phyloP scores from a whole-genome alignment of 139 green algal genomes.

The Volvox reticuliferus region DNA sequence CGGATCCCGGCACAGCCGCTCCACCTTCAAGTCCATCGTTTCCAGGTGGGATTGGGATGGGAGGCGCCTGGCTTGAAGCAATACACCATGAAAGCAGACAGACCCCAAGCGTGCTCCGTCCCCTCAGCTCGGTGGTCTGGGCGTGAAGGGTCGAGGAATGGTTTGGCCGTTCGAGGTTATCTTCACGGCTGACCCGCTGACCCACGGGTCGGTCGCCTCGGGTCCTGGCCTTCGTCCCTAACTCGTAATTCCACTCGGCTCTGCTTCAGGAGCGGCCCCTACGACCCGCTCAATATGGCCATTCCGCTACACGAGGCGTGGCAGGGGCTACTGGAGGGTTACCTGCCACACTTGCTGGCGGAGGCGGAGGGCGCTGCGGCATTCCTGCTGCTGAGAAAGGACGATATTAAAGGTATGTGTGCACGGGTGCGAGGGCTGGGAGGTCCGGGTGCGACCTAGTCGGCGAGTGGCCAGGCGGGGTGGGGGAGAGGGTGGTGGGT shows the following conservation, averaged over 20 bases:
- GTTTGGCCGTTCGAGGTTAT: not conserved
- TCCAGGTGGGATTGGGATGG: conserved; percentile 18
- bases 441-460: not conserved
- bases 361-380: conserved; percentile 44
- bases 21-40: conserved; percentile 12
- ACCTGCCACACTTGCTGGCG: conserved; percentile 53
- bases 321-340: conserved; percentile 53
- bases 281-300: conserved; percentile 35
- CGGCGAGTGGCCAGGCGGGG: too few species aligned
- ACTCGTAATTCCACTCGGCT: too few species aligned
- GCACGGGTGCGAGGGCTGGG: not conserved
- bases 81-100: too few species aligned
- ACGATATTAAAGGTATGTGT: not conserved
- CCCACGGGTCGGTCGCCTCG: not conserved
- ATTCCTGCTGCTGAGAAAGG: conserved; percentile 42
- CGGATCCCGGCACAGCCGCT: not conserved
- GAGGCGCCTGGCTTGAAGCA: not conserved
- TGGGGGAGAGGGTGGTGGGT: too few species aligned
- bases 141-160: not conserved
- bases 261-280: not conserved
- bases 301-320: conserved; percentile 56
- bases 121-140: too few species aligned
- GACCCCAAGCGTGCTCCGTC: too few species aligned
- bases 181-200: not conserved
- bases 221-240: not conserved